These are phyloP conservation scores for Leucogyrophana mollusca DNA, from an alignment of 768 basidiomycete genomes.

Conservation along the genomic window DNA sequence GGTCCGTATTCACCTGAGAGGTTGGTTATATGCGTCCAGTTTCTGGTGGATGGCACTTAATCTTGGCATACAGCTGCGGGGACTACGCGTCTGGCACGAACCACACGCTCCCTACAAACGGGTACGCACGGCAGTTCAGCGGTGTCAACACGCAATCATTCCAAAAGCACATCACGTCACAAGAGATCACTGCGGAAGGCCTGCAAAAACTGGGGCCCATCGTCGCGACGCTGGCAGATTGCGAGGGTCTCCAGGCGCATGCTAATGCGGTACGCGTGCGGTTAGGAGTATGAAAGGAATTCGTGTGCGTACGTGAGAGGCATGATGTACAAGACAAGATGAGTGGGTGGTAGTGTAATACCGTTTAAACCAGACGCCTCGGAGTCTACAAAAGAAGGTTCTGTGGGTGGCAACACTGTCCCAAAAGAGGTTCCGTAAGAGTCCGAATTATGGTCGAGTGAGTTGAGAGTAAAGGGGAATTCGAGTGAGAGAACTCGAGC, in stretches of 20 bases:
- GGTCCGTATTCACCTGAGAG: constrained; percentile 95
- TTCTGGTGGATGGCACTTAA: constrained; percentile 9
- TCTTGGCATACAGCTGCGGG: constrained; percentile 65
- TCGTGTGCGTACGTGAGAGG: background rate
- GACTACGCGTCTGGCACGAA: constrained; percentile 99
- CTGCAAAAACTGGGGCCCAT: constrained; percentile 79
- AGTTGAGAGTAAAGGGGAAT: too few relatives aligned
- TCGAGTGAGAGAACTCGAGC: too few relatives aligned
- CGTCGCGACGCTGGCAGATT: constrained; percentile 88
- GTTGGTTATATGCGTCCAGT: constrained; percentile 38
- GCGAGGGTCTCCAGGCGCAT: constrained; percentile 93
- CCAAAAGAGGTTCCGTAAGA: too few relatives aligned
- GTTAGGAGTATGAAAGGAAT: constrained; percentile 30
- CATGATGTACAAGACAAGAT: background rate
- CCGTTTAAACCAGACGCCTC: background rate
- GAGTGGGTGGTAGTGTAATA: too few relatives aligned
- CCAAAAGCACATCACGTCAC: constrained; percentile 98
- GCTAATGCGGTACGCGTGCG: constrained; percentile 94
- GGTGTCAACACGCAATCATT: constrained; percentile 97
- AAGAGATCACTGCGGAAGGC: constrained; percentile 82
- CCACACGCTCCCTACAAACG: constrained; percentile 95
- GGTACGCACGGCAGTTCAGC: constrained; percentile 96
- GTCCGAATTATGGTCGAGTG: too few relatives aligned
- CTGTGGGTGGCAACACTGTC: too few relatives aligned
- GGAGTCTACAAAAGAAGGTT: background rate